phyloP scores from a whole-genome alignment of 2,329 filamentous ascomycete genomes.

The Ophiostoma novo-ulmi region DNA sequence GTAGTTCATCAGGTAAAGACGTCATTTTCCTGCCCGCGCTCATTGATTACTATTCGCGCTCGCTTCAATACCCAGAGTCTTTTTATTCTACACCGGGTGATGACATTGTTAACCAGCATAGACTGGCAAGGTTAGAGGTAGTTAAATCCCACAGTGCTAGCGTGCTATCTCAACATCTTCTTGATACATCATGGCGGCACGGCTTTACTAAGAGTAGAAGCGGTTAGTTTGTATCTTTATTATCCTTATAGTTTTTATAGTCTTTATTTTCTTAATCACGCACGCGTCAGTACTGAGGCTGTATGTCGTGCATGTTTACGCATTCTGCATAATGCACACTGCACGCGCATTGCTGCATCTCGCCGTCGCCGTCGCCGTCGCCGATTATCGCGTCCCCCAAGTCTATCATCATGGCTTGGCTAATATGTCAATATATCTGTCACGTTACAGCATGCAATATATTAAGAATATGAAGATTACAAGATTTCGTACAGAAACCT shows the following conservation, averaged over 20 bases:
- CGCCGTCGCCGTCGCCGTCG: constrained; percentile 2
- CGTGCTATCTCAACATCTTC: background rate
- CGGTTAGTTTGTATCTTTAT: background rate
- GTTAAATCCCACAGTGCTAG: background rate
- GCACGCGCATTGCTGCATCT: background rate
- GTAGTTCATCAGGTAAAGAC: background rate
- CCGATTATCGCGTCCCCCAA: background rate
- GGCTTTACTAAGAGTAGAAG: background rate
- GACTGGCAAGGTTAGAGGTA: background rate
- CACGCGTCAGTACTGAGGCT: background rate
- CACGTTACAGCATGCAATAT: background rate
- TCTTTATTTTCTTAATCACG: no score
- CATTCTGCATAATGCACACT: background rate
- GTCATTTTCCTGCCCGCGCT: background rate
- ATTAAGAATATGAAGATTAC: background rate
- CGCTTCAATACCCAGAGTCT: background rate
- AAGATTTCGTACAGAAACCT: background rate
- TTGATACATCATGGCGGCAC: background rate
- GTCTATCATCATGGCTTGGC: background rate
- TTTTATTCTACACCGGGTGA: background rate
- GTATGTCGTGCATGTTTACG: background rate
- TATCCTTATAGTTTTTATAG: background rate
- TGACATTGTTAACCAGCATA: background rate
- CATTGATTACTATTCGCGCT: background rate
- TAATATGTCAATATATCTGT: background rate